Evolutionary conservation across 441 rosid genomes (phyloP).

Genomic region (Hura crepitans): DNA sequence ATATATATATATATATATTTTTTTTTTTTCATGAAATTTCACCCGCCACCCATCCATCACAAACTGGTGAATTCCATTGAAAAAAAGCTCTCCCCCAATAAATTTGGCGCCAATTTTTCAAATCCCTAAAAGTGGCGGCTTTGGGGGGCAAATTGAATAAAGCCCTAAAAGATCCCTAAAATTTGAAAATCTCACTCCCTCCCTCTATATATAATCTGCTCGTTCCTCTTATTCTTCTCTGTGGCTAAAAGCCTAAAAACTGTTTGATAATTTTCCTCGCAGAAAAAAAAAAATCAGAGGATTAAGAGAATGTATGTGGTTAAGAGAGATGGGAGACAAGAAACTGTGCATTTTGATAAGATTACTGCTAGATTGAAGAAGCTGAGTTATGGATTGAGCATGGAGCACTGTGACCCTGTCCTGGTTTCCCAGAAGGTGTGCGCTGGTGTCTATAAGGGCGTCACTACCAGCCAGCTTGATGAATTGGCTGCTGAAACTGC

Average conservation of each 20-base stretch:
- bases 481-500: conserved; percentile 98
- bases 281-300: background rate
- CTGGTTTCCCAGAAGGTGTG: conserved; percentile 95
- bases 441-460: conserved; percentile 93
- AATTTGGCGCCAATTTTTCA: conserved; percentile 17
- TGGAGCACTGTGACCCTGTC: conserved; percentile 90
- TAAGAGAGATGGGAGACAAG: conserved; percentile 87
- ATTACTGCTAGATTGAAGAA: conserved; percentile 93
- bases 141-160: background rate
- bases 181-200: conserved; percentile 14
- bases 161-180: conserved; percentile 14
- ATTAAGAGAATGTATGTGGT: conserved; percentile 69
- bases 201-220: conserved; percentile 3
- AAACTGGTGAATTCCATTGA: background rate
- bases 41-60: background rate
- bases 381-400: conserved; percentile 84
- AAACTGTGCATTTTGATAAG: conserved; percentile 86
- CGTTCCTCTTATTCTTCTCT: background rate
- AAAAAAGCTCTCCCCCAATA: background rate
- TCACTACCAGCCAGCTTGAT: conserved; percentile 91
- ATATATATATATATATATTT: too few relatives aligned
- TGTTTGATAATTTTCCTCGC: conserved; percentile 40
- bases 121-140: conserved; percentile 1
- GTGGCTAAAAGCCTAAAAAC: conserved; percentile 22
- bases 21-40: background rate